phyloP scores from a whole-genome alignment of 495 filamentous ascomycete species.

The Paragyromitra xinjiangensis region DNA sequence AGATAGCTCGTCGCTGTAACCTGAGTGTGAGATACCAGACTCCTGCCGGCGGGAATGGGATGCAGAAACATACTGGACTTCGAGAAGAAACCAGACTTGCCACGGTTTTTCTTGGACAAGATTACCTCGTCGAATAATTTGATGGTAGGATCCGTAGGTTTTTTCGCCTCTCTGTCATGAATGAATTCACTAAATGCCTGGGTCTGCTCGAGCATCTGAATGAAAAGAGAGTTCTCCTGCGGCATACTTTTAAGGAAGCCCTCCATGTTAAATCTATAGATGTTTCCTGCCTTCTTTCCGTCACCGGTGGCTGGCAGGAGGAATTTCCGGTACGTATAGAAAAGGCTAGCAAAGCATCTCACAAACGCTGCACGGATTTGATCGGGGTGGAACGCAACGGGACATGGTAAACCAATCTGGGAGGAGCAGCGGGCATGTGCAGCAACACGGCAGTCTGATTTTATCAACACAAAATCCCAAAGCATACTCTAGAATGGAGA shows the following conservation, averaged over 20 bases:
- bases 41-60: conserved; percentile 63
- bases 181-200: conserved; percentile 99
- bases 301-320: conserved; percentile 77
- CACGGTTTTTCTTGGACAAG: conserved; percentile 89
- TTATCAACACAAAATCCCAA: conserved; percentile 34
- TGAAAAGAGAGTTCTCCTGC: conserved; percentile 88
- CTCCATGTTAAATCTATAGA: conserved; percentile 95
- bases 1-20: conserved; percentile 73
- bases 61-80: conserved; percentile 64
- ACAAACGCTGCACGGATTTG: conserved; percentile 93
- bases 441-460: conserved; percentile 71
- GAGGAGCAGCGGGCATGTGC: conserved; percentile 84
- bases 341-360: conserved; percentile 88
- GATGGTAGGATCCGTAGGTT: conserved; percentile 69
- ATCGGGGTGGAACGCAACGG: conserved; percentile 87
- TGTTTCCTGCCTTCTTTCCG: conserved; percentile 83
- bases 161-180: conserved; percentile 80
- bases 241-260: conserved; percentile 90
- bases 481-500: conserved; percentile 17
- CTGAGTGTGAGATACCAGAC: conserved; percentile 59
- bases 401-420: conserved; percentile 84
- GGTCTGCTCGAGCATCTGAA: conserved; percentile 85
- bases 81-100: conserved; percentile 65
- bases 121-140: conserved; percentile 96
- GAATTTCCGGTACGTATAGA: conserved; percentile 94